A percentile compares a stretch with the other conserved stretches of the same genome.
phyloP scores from a whole-genome alignment of 345 rosid genomes.

The Salix exigua region DNA sequence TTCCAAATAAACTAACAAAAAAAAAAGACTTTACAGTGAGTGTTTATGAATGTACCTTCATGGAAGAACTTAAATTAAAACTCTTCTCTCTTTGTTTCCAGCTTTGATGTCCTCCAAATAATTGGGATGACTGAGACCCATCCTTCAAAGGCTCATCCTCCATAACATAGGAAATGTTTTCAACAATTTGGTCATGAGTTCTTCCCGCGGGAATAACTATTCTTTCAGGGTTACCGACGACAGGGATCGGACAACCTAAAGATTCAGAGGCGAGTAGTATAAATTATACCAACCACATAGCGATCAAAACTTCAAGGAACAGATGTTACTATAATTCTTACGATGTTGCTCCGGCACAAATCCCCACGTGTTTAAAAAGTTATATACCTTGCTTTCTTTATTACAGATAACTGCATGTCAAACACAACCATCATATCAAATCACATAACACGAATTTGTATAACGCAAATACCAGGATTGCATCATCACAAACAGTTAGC shows the following conservation, averaged over 20 bases:
- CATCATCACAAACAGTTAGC: not conserved
- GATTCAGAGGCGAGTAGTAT: constrained; percentile 12
- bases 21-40: not conserved
- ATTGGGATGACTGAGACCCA: constrained; percentile 45
- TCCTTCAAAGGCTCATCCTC: constrained; percentile 48
- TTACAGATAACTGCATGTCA: constrained; percentile 70
- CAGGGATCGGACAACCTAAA: constrained; percentile 78
- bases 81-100: constrained; percentile 82
- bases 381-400: constrained; percentile 74
- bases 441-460: not conserved
- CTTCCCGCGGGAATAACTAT: constrained; percentile 58
- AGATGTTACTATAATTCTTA: constrained; percentile 35
- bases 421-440: constrained; percentile 5
- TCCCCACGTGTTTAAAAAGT: constrained; percentile 64
- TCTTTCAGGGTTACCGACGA: constrained; percentile 58
- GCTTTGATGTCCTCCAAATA: constrained; percentile 85
- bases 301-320: constrained; percentile 18
- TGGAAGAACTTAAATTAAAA: constrained; percentile 58
- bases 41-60: constrained; percentile 53
- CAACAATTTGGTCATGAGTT: constrained; percentile 51
- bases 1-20: not conserved
- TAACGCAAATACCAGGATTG: not conserved
- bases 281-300: constrained; percentile 5
- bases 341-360: constrained; percentile 76
- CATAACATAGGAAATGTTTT: constrained; percentile 52